Base-by-base conservation (phyloP, 768 basidiomycete genomes). In the Lentinula aciculospora region DNA sequence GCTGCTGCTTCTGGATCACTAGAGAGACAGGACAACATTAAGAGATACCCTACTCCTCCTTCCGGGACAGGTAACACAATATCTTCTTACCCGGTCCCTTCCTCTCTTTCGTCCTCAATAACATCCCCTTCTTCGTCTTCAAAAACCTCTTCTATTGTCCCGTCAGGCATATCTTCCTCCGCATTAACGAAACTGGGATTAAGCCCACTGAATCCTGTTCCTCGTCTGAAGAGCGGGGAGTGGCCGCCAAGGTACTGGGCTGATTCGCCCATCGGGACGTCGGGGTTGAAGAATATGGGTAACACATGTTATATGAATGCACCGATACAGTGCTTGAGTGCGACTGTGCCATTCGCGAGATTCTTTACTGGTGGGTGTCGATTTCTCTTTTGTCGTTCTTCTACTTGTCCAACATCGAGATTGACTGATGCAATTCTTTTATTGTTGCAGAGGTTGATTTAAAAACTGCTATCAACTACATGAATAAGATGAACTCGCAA, bases 291-390 rank as follows among this genome's bases (percentile, higher is more conserved):
- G 81, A 99, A 99, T 68, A 67, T 98, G 60, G 88, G 90, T 17
- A 98, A 98, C 69, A 99, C 97, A 7, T 99, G 97, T 70, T 99
- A 98, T 68, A 98, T 98, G 94, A 98, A 98, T 69, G 92, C 97
- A 29, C 94, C 94, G 5, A 83, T 99, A 15, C 97, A 99, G 71
- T 99, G 97, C 69, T 75, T 99, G 67, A 94, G 88, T 67, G 95
- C 95, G 0, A 97, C 96, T 0, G 84, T 90, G 6, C 96, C 96
- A 0, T 96, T 99, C 70, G 84, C 94, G 29, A 80, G 86, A 55
- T 98, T 95, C 74, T 98, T 99, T 66, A 87, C 85, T 3, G 89
- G 94, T 94, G 67, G 36, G 83, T 51, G 6, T 15, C 29, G 21
- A 10, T 51, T n/a, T n/a, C n/a, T n/a, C n/a, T 48, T 17, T 21